These are phyloP conservation scores for Rubia peregrina DNA, from an alignment of 305 asterid species.

Conservation along the genomic window DNA sequence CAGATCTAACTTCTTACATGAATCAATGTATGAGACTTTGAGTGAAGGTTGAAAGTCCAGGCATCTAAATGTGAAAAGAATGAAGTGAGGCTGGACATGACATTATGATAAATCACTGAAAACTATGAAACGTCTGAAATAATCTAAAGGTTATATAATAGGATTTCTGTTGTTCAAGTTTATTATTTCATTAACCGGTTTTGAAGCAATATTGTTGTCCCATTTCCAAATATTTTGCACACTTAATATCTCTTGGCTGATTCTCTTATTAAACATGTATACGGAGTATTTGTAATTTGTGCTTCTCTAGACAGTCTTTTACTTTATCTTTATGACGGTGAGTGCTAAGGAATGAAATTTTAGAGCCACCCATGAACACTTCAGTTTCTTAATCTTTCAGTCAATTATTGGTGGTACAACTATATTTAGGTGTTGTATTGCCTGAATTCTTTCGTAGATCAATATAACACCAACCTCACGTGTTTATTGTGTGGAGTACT, in stretches of 20 bases:
- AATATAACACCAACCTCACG: not conserved
- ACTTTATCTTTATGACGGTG: not conserved
- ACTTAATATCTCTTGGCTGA: not conserved
- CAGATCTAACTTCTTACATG: not conserved
- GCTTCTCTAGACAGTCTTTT: not conserved
- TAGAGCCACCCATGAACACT: not conserved
- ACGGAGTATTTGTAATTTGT: not conserved
- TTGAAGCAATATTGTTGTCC: not conserved
- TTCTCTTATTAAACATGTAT: not conserved
- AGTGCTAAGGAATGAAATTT: not conserved
- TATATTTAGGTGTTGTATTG: not conserved
- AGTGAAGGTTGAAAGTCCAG: not conserved
- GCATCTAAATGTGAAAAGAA: not conserved
- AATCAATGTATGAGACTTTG: not conserved
- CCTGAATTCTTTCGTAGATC: not conserved
- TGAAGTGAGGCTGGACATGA: too few species aligned
- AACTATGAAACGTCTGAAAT: not conserved
- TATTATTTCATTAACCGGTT: not conserved
- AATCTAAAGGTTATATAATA: not conserved
- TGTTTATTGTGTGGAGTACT: not conserved
- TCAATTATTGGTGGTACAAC: not conserved
- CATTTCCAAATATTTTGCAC: not conserved
- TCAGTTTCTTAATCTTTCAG: constrained; percentile 2
- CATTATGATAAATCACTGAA: not conserved
- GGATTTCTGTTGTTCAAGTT: not conserved